phyloP scores from a whole-genome alignment of 83 land plant genomes.

The Picea engelmannii region DNA sequence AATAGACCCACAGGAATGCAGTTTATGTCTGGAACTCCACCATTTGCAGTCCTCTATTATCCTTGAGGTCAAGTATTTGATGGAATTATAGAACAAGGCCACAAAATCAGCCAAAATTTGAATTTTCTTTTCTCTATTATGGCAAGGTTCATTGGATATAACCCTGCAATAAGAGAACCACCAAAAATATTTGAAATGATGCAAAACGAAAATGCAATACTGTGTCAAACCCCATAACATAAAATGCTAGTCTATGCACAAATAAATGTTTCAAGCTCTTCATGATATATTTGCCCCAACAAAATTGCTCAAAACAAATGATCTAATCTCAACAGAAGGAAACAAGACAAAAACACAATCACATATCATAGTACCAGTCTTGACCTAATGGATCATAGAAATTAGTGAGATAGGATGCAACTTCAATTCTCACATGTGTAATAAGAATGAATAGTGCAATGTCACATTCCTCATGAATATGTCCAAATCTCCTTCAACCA shows the following conservation, averaged over 20 bases:
- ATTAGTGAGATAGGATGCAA: too few species aligned
- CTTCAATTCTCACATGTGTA: too few species aligned
- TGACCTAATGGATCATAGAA: too few species aligned
- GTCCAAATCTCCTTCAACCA: too few species aligned
- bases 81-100: not conserved
- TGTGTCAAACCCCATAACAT: not conserved
- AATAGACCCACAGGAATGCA: not conserved
- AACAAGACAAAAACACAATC: too few species aligned
- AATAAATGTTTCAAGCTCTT: too few species aligned
- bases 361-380: too few species aligned
- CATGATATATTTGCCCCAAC: too few species aligned
- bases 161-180: not conserved
- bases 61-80: not conserved
- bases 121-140: not conserved
- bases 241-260: not conserved
- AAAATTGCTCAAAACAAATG: too few species aligned
- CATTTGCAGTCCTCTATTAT: not conserved
- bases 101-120: not conserved
- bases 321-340: too few species aligned
- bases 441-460: too few species aligned
- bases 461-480: too few species aligned
- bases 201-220: not conserved
- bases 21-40: not conserved
- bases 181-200: not conserved
- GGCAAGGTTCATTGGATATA: not conserved